A percentile compares a stretch with the other conserved stretches of the same genome.
phyloP scores from a whole-genome alignment of 176 grass and related monocot genomes.

The Chrysopogon serrulatus region DNA sequence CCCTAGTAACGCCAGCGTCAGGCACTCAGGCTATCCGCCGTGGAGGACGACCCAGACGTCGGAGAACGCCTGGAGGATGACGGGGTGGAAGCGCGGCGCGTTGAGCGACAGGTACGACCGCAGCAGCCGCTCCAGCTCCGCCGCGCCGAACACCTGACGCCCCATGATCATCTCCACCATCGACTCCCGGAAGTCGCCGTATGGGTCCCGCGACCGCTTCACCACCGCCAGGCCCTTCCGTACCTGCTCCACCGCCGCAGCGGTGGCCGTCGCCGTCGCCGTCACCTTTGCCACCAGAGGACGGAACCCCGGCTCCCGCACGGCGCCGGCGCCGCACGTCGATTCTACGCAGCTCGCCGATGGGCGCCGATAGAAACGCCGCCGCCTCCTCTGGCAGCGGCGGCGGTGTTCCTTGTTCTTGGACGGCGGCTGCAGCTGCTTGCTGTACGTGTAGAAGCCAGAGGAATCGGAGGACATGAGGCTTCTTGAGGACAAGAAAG shows the following conservation, averaged over 20 bases:
- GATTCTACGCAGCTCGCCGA: conserved; percentile 35
- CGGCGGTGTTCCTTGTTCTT: not conserved
- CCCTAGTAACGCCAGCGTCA: not conserved
- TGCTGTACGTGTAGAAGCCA: conserved; percentile 44
- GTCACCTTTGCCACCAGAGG: conserved; percentile 30
- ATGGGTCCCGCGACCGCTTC: conserved; percentile 81
- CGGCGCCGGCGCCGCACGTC: conserved; percentile 32
- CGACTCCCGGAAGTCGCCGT: conserved; percentile 78
- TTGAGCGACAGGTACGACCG: conserved; percentile 88
- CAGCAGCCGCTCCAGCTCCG: conserved; percentile 82
- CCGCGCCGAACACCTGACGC: conserved; percentile 63
- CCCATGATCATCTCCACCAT: conserved; percentile 98
- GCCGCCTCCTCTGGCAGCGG: not conserved
- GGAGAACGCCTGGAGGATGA: conserved; percentile 96
- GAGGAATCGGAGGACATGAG: conserved; percentile 66
- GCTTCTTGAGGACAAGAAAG: conserved; percentile 72
- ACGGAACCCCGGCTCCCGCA: conserved; percentile 41
- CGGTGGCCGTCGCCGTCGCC: not conserved
- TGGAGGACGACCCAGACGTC: conserved; percentile 88
- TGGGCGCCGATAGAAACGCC: not conserved
- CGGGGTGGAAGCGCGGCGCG: conserved; percentile 63
- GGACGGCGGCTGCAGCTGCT: not conserved
- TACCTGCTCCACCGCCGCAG: conserved; percentile 34
- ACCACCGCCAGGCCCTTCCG: conserved; percentile 65
- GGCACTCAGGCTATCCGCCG: conserved; percentile 43